Evolutionary conservation across 2,329 filamentous ascomycete genomes (phyloP).

Genomic region (Stemphylium lycopersici): DNA sequence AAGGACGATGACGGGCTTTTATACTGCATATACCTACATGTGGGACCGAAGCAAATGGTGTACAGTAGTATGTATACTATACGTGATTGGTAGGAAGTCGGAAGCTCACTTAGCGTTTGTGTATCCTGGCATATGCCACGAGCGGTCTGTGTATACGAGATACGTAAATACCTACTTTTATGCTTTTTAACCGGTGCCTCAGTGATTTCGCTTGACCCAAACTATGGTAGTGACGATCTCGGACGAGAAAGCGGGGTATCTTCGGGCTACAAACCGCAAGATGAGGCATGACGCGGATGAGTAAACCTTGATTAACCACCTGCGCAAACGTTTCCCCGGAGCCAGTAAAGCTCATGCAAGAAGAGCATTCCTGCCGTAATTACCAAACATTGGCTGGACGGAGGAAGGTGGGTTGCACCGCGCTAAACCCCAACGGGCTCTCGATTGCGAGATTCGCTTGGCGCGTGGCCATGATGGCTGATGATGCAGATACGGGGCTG

Average conservation of each 20-base stretch:
- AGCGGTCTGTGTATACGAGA: neutral
- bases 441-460: conserved; percentile 22
- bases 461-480: conserved; percentile 1
- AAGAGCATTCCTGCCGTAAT: neutral
- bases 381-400: neutral
- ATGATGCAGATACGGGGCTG: neutral
- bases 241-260: conserved; percentile 31
- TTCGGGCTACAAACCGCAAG: conserved; percentile 27
- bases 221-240: conserved; percentile 10
- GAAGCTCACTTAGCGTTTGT: neutral
- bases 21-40: conserved; percentile 11
- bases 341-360: conserved; percentile 5
- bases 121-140: neutral
- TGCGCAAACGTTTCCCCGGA: neutral
- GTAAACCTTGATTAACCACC: conserved; percentile 1
- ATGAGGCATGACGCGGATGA: neutral
- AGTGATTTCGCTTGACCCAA: neutral
- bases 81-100: conserved; percentile 11
- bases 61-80: neutral
- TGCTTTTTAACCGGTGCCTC: conserved; percentile 5
- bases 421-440: conserved; percentile 17
- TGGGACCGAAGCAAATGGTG: neutral
- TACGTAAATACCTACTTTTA: neutral
- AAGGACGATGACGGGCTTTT: conserved; percentile 12
- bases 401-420: neutral